Percentiles rank a stretch among this genome's conserved stretches.
Conservation (phyloP, 768 basidiomycete genomes). For the Auricularia sp. region DNA sequence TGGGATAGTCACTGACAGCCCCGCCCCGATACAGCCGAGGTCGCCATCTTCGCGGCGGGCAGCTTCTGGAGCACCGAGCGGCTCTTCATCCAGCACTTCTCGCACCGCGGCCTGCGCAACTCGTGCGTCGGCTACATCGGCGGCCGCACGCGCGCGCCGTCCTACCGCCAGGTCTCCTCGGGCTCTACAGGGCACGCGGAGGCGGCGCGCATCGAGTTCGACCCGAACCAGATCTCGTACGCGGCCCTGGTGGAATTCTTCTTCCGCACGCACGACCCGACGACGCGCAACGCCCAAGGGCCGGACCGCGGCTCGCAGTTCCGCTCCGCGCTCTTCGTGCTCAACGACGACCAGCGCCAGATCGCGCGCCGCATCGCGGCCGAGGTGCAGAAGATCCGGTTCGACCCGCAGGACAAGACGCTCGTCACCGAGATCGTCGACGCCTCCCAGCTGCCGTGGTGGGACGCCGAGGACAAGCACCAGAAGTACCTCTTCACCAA, state of each 20-base stretch:
- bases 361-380: constrained; percentile 29
- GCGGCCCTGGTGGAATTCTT: constrained; percentile 37
- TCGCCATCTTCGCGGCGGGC: constrained; percentile 13
- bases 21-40: constrained; percentile 8
- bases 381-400: constrained; percentile 35
- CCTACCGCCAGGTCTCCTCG: constrained; percentile 32
- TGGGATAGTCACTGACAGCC: background rate
- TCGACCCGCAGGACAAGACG: constrained; percentile 21
- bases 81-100: constrained; percentile 8
- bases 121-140: constrained; percentile 14
- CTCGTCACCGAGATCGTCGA: constrained; percentile 32
- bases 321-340: constrained; percentile 34
- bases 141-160: constrained; percentile 13
- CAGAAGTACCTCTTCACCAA: constrained; percentile 27
- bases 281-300: constrained; percentile 27
- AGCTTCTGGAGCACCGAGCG: constrained; percentile 18
- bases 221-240: constrained; percentile 30
- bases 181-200: constrained; percentile 36
- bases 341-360: constrained; percentile 27
- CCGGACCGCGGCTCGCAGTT: constrained; percentile 31
- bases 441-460: constrained; percentile 26
- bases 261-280: constrained; percentile 36
- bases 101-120: constrained; percentile 8
- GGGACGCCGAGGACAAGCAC: constrained; percentile 18
- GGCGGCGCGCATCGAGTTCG: constrained; percentile 29